Conservation (phyloP, 805 yeast species). For the Hanseniaspora osmophila region DNA sequence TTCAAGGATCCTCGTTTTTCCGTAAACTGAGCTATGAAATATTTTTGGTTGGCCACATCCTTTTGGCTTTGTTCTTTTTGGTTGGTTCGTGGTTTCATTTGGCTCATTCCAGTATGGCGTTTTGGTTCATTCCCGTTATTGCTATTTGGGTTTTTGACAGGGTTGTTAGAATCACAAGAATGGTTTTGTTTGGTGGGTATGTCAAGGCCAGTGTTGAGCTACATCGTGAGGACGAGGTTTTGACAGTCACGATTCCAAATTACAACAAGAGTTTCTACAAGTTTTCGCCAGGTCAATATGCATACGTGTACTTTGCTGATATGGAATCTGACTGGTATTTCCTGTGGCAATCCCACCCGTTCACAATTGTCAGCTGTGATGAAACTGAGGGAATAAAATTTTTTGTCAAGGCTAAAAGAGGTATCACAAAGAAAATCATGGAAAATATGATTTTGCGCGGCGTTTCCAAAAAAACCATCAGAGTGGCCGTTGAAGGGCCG, state of each 20-base stretch:
- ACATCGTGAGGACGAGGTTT: slow-evolving; percentile 6
- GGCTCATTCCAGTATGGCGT: slow-evolving; percentile 32
- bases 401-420: slow-evolving; percentile 35
- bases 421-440: slow-evolving; percentile 32
- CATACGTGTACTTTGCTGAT: slow-evolving; percentile 4
- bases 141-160: slow-evolving; percentile 66
- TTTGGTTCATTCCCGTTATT: slow-evolving; percentile 37
- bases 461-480: slow-evolving; percentile 4
- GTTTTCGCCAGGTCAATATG: slow-evolving; percentile 5
- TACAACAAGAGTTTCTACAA: slow-evolving; percentile 1
- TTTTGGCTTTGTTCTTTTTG: slow-evolving; percentile 30
- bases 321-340: slow-evolving; percentile 5
- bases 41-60: slow-evolving; percentile 30
- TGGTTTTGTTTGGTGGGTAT: slow-evolving; percentile 45
- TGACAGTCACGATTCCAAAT: slow-evolving; percentile 7
- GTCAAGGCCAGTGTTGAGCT: slow-evolving; percentile 29
- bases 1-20: slow-evolving; percentile 33
- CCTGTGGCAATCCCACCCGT: slow-evolving; percentile 61
- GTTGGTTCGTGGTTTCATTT: slow-evolving; percentile 35
- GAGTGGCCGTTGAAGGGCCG: slow-evolving; percentile 43
- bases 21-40: slow-evolving; percentile 35
- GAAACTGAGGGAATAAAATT: slow-evolving; percentile 26
- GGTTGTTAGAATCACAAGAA: slow-evolving; percentile 37
- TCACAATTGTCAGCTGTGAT: slow-evolving; percentile 4
- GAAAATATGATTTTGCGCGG: slow-evolving; percentile 17